phyloP scores from a whole-genome alignment of 345 rosid species.

The Raphanus raphanistrum region DNA sequence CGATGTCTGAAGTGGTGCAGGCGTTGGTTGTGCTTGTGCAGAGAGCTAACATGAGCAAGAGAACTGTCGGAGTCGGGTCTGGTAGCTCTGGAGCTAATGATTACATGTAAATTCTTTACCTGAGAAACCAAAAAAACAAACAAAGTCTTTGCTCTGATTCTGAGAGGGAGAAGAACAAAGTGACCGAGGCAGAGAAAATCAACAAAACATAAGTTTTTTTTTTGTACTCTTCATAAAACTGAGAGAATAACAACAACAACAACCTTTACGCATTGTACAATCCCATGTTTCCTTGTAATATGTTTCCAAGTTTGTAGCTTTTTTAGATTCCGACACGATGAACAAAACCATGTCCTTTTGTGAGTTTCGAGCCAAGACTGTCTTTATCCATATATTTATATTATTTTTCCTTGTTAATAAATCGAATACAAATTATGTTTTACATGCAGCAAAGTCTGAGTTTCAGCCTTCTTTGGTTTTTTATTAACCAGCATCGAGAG shows the following conservation, averaged over 20 bases:
- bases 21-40: constrained; percentile 92
- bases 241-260: constrained; percentile 27
- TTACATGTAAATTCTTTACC: constrained; percentile 52
- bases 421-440: not conserved
- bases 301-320: constrained; percentile 31
- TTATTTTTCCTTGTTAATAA: not conserved
- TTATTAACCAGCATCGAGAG: not conserved
- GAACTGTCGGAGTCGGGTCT: constrained; percentile 65
- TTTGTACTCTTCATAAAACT: constrained; percentile 15
- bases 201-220: not conserved
- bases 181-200: constrained; percentile 16
- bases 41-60: constrained; percentile 96
- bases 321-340: constrained; percentile 17
- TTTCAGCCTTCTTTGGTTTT: not conserved
- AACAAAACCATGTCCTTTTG: constrained; percentile 13
- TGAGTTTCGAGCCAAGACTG: constrained; percentile 16
- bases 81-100: constrained; percentile 44
- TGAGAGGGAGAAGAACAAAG: constrained; percentile 10
- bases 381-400: not conserved
- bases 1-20: constrained; percentile 98
- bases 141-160: constrained; percentile 12
- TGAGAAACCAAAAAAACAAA: not conserved
- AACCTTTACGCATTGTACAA: constrained; percentile 33
- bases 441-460: not conserved
- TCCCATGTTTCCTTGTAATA: constrained; percentile 28